These are phyloP conservation scores for Capsicum chinense DNA, from an alignment of 257 asterid species.

Conservation along the genomic window DNA sequence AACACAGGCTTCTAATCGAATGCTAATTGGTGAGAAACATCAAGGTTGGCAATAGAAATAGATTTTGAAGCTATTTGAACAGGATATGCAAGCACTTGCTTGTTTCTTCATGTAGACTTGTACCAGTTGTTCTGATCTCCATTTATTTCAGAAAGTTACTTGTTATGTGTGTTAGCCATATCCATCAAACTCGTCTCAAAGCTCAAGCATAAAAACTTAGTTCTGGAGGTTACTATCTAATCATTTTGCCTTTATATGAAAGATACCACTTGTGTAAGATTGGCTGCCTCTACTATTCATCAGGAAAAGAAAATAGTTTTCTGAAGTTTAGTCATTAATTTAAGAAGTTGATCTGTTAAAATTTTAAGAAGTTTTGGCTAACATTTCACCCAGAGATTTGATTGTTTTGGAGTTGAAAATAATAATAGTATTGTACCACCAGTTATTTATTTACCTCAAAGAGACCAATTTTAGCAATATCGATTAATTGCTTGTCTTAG, in stretches of 20 bases:
- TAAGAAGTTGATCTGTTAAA: conserved; percentile 7
- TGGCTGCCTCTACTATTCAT: conserved; percentile 5
- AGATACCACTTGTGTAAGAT: not conserved
- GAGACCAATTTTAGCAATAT: conserved; percentile 3
- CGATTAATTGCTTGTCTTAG: not conserved
- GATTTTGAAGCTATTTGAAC: not conserved
- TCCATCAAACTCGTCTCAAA: not conserved
- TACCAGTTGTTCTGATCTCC: not conserved
- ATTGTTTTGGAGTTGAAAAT: too few species aligned
- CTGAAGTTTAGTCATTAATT: conserved; percentile 11
- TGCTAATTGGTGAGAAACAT: not conserved
- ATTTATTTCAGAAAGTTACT: not conserved
- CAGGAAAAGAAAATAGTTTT: conserved; percentile 18
- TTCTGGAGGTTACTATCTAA: not conserved
- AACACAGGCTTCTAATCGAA: not conserved
- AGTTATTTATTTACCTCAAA: not conserved
- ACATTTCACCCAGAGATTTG: not conserved
- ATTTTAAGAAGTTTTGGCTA: not conserved
- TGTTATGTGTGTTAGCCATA: not conserved
- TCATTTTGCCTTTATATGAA: not conserved
- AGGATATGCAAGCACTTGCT: conserved; percentile 8
- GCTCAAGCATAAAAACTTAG: not conserved
- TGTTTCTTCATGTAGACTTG: conserved; percentile 20
- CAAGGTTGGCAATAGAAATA: not conserved
- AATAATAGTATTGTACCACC: not conserved